phyloP scores from a whole-genome alignment of 75 land plant species.

The Sequoia sempervirens region DNA sequence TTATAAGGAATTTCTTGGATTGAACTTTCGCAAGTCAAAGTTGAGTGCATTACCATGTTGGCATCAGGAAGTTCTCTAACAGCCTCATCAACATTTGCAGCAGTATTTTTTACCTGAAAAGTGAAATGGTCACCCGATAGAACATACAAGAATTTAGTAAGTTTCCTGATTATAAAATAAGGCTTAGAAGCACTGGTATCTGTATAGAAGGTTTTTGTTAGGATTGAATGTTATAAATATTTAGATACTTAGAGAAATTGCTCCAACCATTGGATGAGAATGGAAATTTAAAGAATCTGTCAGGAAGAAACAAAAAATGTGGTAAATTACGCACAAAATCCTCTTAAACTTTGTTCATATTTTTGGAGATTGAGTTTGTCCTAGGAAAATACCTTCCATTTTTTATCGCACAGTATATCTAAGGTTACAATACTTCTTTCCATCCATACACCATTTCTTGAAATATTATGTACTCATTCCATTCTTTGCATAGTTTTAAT shows the following conservation, averaged over 20 bases:
- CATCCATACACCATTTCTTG: background rate
- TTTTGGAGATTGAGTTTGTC: background rate
- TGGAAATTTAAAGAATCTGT: background rate
- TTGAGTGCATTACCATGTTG: slow-evolving; percentile 43
- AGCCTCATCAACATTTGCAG: slow-evolving; percentile 79
- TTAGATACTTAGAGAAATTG: background rate
- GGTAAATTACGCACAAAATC: background rate
- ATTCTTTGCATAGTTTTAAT: background rate
- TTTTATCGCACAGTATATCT: background rate
- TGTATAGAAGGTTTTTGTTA: background rate
- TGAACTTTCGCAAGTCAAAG: background rate
- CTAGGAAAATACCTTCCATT: background rate
- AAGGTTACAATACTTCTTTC: background rate
- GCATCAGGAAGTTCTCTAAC: slow-evolving; percentile 88
- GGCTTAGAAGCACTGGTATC: background rate
- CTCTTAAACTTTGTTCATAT: background rate
- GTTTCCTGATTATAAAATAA: background rate
- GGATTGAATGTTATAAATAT: background rate
- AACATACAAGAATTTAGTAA: background rate
- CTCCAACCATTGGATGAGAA: background rate
- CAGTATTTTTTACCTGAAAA: slow-evolving; percentile 70
- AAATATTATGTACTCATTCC: background rate
- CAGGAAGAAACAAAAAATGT: background rate
- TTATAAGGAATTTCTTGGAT: background rate
- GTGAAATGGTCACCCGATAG: background rate